Evolutionary conservation across 345 rosid species (phyloP).

Genomic region (Corymbia maculata): DNA sequence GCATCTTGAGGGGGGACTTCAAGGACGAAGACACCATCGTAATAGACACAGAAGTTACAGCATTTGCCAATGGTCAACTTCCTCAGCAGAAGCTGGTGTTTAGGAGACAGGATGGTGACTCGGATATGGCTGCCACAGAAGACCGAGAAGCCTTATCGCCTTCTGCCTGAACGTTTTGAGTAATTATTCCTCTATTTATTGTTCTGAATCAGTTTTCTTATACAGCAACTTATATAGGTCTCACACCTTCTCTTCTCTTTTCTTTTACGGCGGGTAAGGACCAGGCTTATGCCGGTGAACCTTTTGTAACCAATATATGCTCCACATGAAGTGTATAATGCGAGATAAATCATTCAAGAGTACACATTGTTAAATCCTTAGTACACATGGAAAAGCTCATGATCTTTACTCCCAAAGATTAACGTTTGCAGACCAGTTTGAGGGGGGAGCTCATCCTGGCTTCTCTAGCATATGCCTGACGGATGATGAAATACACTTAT

Average conservation of each 20-base stretch:
- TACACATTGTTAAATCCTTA: too few relatives aligned
- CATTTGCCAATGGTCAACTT: slow-evolving; percentile 62
- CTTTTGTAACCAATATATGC: background rate
- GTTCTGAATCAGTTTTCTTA: background rate
- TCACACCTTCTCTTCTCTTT: background rate
- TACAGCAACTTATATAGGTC: background rate
- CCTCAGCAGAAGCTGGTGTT: slow-evolving; percentile 87
- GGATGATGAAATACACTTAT: background rate
- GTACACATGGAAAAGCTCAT: background rate
- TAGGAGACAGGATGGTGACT: slow-evolving; percentile 25
- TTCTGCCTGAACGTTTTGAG: background rate
- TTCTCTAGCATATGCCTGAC: background rate
- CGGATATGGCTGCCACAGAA: slow-evolving; percentile 17
- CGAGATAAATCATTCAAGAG: background rate
- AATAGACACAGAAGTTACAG: slow-evolving; percentile 67
- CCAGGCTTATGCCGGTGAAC: background rate
- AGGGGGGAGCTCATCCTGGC: background rate
- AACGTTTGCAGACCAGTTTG: background rate
- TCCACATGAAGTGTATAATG: background rate
- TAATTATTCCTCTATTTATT: background rate
- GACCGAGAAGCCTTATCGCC: slow-evolving; percentile 8
- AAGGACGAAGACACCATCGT: slow-evolving; percentile 67
- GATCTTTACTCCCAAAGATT: background rate
- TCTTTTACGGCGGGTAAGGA: background rate
- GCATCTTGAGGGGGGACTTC: slow-evolving; percentile 84